A percentile compares a stretch with the other conserved stretches of the same genome.
phyloP scores from a whole-genome alignment of 2,329 filamentous ascomycete species.

The Hypoxylon sp. region DNA sequence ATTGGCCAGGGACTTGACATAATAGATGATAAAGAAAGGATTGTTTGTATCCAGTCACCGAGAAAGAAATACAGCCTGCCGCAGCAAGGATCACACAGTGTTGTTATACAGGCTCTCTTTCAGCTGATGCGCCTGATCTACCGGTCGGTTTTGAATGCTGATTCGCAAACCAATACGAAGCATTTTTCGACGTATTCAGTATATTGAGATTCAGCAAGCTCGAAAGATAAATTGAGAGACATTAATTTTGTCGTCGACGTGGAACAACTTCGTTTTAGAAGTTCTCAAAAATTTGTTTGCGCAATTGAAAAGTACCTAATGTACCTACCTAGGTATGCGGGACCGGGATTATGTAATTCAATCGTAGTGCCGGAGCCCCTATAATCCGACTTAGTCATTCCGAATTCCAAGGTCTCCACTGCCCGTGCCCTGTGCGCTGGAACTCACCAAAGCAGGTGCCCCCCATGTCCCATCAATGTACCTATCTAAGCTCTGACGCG shows the following conservation, averaged over 20 bases:
- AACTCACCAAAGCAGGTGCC: constrained; percentile 23
- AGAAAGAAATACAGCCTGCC: constrained; percentile 11
- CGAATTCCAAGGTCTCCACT: neutral
- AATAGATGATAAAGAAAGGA: constrained; percentile 20
- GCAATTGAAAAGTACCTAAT: too few species aligned
- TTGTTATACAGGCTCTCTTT: constrained; percentile 7
- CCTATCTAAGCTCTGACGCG: constrained; percentile 47
- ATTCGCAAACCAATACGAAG: constrained; percentile 11
- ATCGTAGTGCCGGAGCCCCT: constrained; percentile 4
- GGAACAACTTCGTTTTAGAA: constrained; percentile 4
- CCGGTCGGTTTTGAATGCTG: constrained; percentile 1
- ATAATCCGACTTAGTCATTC: constrained; percentile 29
- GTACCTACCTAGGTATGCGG: too few species aligned
- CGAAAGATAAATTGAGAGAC: constrained; percentile 10
- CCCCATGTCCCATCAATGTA: neutral
- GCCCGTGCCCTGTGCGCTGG: neutral
- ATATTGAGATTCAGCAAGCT: constrained; percentile 9
- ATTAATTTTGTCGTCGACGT: constrained; percentile 26
- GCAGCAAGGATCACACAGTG: constrained; percentile 27
- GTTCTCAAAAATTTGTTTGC: neutral
- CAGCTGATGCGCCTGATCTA: neutral
- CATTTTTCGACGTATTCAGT: constrained; percentile 1
- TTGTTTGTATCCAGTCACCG: constrained; percentile 16
- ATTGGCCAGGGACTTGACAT: constrained; percentile 31
- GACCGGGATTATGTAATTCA: constrained; percentile 24